These are phyloP conservation scores for Thielaviopsis euricoi DNA, from an alignment of 2,329 filamentous ascomycete genomes.

Conservation along the genomic window DNA sequence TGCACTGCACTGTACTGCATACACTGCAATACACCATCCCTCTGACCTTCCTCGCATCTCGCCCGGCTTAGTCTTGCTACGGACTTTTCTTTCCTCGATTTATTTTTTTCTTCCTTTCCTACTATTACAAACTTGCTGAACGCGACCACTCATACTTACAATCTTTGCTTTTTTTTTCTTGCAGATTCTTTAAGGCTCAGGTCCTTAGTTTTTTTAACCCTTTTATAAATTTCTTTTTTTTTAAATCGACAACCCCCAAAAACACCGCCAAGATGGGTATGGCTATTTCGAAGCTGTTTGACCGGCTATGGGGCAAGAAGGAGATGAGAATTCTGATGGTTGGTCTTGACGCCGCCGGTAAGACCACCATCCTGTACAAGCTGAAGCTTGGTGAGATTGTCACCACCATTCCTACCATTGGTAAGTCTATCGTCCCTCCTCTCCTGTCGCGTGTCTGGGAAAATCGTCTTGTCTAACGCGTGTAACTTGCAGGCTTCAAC, in stretches of 20 bases:
- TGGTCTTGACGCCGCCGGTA: conserved; percentile 96
- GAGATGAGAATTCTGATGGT: conserved; percentile 99
- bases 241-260: conserved; percentile 16
- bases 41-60: background rate
- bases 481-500: conserved; percentile 61
- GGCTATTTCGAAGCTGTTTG: conserved; percentile 90
- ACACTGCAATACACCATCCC: background rate
- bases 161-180: background rate
- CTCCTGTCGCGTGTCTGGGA: background rate
- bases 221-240: conserved; percentile 7
- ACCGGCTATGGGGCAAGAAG: conserved; percentile 97
- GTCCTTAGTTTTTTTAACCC: conserved; percentile 7
- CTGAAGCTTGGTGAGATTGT: conserved; percentile 98
- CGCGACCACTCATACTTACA: background rate
- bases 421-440: conserved; percentile 34
- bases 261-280: conserved; percentile 60
- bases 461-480: background rate
- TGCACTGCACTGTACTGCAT: background rate
- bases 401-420: conserved; percentile 97
- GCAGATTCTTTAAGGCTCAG: conserved; percentile 7
- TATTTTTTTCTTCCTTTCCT: background rate
- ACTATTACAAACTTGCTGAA: background rate
- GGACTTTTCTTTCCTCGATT: background rate
- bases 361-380: conserved; percentile 99
- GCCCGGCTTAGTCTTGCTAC: background rate